Evolutionary conservation across 139 green algal species (phyloP).

Genomic region (Micractinium conductrix): DNA sequence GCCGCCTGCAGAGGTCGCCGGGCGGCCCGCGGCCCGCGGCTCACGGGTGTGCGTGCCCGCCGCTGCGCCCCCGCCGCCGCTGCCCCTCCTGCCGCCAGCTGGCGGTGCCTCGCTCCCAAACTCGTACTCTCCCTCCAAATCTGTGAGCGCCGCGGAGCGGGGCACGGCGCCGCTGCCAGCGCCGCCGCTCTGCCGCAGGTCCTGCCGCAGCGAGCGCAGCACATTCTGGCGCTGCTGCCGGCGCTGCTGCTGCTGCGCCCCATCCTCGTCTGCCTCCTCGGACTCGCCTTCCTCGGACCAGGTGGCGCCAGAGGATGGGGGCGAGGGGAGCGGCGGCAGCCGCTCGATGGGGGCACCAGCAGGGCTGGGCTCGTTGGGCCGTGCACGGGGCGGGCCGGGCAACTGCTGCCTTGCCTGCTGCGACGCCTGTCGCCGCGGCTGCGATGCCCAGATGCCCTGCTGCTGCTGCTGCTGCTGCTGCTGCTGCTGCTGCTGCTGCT

Average conservation of each 20-base stretch:
- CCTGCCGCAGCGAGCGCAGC: slow-evolving; percentile 18
- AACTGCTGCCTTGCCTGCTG: no score
- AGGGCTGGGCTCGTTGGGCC: no score
- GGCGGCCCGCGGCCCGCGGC: neutral
- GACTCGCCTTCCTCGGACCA: neutral
- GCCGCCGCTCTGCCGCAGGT: neutral
- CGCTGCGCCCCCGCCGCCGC: neutral
- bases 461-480: neutral
- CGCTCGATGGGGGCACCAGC: no score
- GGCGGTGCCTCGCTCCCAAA: neutral
- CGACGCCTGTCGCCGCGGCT: neutral
- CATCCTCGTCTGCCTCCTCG: neutral
- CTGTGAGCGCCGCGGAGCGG: neutral
- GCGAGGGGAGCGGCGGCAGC: no score
- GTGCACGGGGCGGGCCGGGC: no score
- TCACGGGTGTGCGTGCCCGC: neutral
- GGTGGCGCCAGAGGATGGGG: neutral
- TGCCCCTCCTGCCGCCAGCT: neutral
- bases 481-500: neutral
- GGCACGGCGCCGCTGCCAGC: neutral
- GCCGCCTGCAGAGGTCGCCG: neutral
- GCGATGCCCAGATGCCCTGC: slow-evolving; percentile 3
- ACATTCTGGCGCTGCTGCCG: slow-evolving; percentile 14
- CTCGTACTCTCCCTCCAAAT: neutral
- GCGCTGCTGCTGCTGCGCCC: slow-evolving; percentile 17